A percentile compares a stretch with the other conserved stretches of the same genome.
phyloP scores from a whole-genome alignment of 768 basidiomycete genomes.

The Boletus subcaerulescens region DNA sequence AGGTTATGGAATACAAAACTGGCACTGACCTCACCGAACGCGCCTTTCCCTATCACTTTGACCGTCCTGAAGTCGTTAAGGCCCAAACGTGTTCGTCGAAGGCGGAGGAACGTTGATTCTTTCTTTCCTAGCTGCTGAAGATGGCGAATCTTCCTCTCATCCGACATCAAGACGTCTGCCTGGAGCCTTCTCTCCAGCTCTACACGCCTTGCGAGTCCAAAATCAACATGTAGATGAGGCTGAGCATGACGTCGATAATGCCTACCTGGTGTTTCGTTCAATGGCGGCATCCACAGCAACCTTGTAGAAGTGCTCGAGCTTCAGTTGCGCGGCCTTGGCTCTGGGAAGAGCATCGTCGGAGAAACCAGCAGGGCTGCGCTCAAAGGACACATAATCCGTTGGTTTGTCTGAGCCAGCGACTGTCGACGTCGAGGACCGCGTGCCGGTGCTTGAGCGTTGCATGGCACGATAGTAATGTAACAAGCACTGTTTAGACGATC shows the following conservation, averaged over 20 bases:
- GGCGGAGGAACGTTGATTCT: conserved; percentile 83
- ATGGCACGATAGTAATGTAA: conserved; percentile 6
- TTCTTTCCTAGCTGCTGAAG: conserved; percentile 81
- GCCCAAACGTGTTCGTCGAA: conserved; percentile 86
- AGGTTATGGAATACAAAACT: not conserved
- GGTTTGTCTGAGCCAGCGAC: conserved; percentile 35
- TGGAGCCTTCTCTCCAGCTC: conserved; percentile 82
- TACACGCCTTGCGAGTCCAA: conserved; percentile 58
- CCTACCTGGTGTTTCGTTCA: conserved; percentile 85
- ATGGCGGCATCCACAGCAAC: conserved; percentile 95
- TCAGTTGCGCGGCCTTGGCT: conserved; percentile 89
- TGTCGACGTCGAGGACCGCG: conserved; percentile 23
- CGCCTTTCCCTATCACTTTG: conserved; percentile 98
- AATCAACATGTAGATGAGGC: conserved; percentile 1
- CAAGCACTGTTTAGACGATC: no score
- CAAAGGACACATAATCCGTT: conserved; percentile 88
- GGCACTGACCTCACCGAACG: conserved; percentile 86
- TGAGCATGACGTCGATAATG: not conserved
- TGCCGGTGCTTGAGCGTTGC: conserved; percentile 33
- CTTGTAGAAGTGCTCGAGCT: conserved; percentile 96
- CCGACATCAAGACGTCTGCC: conserved; percentile 63
- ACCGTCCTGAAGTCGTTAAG: conserved; percentile 93
- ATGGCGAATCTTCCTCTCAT: conserved; percentile 85
- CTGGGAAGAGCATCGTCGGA: conserved; percentile 78
- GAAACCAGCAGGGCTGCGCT: conserved; percentile 72